Percentiles rank a stretch among this genome's conserved stretches.
Conservation (phyloP, 495 filamentous ascomycete species). For the Neurospora cerealis region DNA sequence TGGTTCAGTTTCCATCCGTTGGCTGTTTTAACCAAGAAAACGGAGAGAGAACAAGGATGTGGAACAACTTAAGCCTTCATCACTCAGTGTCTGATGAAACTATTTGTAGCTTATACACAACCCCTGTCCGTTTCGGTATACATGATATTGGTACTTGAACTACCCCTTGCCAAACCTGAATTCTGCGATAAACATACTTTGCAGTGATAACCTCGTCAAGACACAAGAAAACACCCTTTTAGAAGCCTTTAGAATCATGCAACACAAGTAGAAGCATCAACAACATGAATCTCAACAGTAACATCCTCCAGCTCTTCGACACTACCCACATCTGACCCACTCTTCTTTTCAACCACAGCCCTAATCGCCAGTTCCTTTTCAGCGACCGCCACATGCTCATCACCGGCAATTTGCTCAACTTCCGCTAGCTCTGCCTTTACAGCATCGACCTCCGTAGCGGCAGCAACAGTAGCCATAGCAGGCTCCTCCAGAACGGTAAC, state of each 20-base stretch:
- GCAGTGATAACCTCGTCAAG: background rate
- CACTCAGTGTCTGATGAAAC: background rate
- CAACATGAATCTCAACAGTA: background rate
- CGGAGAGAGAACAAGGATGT: background rate
- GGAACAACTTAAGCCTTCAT: background rate
- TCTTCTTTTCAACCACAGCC: background rate
- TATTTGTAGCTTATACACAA: background rate
- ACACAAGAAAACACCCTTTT: background rate
- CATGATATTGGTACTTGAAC: background rate
- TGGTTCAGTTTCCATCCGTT: background rate
- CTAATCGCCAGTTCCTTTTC: background rate
- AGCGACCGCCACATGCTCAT: background rate
- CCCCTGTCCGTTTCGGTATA: background rate
- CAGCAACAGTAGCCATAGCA: background rate
- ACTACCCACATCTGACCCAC: background rate
- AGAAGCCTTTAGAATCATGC: background rate
- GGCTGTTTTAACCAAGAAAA: background rate
- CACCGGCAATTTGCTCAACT: background rate
- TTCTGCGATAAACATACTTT: background rate
- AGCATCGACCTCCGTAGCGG: background rate
- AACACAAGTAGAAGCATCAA: background rate
- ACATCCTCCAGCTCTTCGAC: background rate
- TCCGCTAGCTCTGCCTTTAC: background rate
- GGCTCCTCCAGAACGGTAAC: background rate
- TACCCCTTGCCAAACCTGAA: background rate